phyloP scores from a whole-genome alignment of 148 eudicot species.

The Fagopyrum tataricum region DNA sequence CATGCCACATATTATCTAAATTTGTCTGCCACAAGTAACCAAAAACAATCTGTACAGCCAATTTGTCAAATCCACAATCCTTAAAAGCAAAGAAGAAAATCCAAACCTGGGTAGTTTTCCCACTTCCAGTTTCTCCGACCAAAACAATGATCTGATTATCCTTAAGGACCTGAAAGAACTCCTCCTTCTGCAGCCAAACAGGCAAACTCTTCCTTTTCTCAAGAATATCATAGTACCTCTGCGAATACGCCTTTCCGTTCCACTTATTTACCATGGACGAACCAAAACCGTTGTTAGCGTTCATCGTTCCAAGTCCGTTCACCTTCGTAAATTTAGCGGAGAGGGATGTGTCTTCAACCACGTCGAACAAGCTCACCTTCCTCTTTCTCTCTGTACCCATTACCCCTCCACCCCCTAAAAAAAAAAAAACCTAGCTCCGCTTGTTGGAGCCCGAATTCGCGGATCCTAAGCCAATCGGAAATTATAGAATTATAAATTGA shows the following conservation, averaged over 20 bases:
- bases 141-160: slow-evolving; percentile 59
- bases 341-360: slow-evolving; percentile 50
- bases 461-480: slow-evolving; percentile 2
- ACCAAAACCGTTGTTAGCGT: slow-evolving; percentile 5
- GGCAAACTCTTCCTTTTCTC: slow-evolving; percentile 87
- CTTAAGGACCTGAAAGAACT: slow-evolving; percentile 52
- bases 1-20: neutral
- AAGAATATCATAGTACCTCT: slow-evolving; percentile 61
- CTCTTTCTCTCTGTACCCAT: slow-evolving; percentile 94
- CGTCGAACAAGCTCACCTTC: slow-evolving; percentile 90
- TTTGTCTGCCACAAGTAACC: neutral
- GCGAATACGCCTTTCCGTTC: slow-evolving; percentile 66
- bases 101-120: slow-evolving; percentile 94
- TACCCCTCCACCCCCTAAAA: neutral
- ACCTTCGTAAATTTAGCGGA: slow-evolving; percentile 25
- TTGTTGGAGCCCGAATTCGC: slow-evolving; percentile 1
- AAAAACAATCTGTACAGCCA: neutral
- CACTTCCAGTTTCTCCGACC: slow-evolving; percentile 99
- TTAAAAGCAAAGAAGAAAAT: neutral
- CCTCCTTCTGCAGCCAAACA: slow-evolving; percentile 95
- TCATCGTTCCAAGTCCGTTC: slow-evolving; percentile 29
- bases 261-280: slow-evolving; percentile 44
- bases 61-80: neutral
- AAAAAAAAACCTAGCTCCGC: neutral
- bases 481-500: neutral